These are phyloP conservation scores for Singerocomus inundabilis DNA, from an alignment of 1,284 basidiomycete genomes.

Conservation along the genomic window DNA sequence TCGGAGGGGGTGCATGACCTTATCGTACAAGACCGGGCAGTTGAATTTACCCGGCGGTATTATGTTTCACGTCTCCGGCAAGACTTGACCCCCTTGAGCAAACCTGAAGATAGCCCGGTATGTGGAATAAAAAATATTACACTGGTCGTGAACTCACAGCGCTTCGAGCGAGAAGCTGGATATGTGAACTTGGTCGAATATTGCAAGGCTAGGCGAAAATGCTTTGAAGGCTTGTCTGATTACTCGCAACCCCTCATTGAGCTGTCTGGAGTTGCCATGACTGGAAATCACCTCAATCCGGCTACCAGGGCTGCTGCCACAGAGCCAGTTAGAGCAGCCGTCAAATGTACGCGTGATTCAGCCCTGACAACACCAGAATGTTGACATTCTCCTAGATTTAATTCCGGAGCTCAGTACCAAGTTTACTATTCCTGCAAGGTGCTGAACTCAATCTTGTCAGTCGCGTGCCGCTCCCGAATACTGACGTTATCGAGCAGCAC, in stretches of 20 bases:
- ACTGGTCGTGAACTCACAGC: slow-evolving; percentile 9
- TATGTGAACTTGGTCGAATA: slow-evolving; percentile 63
- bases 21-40: slow-evolving; percentile 68
- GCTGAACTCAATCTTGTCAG: slow-evolving; percentile 21
- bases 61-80: slow-evolving; percentile 52
- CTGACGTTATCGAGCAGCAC: slow-evolving; percentile 45
- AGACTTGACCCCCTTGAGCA: slow-evolving; percentile 72
- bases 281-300: slow-evolving; percentile 57
- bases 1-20: slow-evolving; percentile 51
- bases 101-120: slow-evolving; percentile 62
- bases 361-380: slow-evolving; percentile 23
- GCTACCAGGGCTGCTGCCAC: slow-evolving; percentile 36
- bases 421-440: slow-evolving; percentile 75
- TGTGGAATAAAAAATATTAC: slow-evolving; percentile 28
- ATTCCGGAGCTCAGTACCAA: slow-evolving; percentile 76
- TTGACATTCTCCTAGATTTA: slow-evolving; percentile 50
- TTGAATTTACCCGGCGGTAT: slow-evolving; percentile 74
- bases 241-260: slow-evolving; percentile 71
- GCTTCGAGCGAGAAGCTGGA: slow-evolving; percentile 52
- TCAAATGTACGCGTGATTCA: slow-evolving; percentile 48
- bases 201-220: slow-evolving; percentile 56
- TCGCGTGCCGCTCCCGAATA: slow-evolving; percentile 17
- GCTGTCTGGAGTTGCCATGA: slow-evolving; percentile 49
- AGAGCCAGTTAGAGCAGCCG: slow-evolving; percentile 39
- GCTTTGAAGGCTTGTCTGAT: slow-evolving; percentile 59